Conservation (phyloP, 129 eudicot genomes). For the Artemisia annua region DNA sequence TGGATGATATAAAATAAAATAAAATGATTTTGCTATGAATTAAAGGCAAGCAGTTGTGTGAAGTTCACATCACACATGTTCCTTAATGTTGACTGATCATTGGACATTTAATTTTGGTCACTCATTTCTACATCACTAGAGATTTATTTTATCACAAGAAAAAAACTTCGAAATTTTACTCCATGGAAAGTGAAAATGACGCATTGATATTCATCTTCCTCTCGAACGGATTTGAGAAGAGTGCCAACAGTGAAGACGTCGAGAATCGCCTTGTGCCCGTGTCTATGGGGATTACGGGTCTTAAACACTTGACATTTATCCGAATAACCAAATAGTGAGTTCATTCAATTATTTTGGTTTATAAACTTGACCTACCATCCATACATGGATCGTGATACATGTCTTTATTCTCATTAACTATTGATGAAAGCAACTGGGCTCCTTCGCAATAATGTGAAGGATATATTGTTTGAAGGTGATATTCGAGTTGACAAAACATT, state of each 20-base stretch:
- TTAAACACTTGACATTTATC: too few relatives aligned
- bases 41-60: background rate
- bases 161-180: background rate
- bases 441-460: background rate
- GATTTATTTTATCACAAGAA: background rate
- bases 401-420: background rate
- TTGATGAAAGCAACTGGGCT: background rate
- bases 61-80: constrained; percentile 13
- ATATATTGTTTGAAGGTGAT: too few relatives aligned
- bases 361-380: too few relatives aligned
- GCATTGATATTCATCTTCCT: too few relatives aligned
- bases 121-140: background rate
- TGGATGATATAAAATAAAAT: background rate
- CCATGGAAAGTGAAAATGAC: too few relatives aligned
- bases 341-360: too few relatives aligned
- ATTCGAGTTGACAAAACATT: too few relatives aligned
- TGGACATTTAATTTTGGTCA: constrained; percentile 7
- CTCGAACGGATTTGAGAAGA: too few relatives aligned
- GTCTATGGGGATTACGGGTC: too few relatives aligned
- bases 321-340: too few relatives aligned
- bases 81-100: constrained; percentile 18
- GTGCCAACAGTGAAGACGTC: too few relatives aligned
- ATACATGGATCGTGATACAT: constrained; percentile 1
- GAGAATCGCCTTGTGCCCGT: too few relatives aligned
- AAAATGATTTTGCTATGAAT: background rate